Percentiles rank a stretch among this genome's conserved stretches.
Conservation (phyloP, 2,329 filamentous ascomycete species). For the Alternaria tenuissima region DNA sequence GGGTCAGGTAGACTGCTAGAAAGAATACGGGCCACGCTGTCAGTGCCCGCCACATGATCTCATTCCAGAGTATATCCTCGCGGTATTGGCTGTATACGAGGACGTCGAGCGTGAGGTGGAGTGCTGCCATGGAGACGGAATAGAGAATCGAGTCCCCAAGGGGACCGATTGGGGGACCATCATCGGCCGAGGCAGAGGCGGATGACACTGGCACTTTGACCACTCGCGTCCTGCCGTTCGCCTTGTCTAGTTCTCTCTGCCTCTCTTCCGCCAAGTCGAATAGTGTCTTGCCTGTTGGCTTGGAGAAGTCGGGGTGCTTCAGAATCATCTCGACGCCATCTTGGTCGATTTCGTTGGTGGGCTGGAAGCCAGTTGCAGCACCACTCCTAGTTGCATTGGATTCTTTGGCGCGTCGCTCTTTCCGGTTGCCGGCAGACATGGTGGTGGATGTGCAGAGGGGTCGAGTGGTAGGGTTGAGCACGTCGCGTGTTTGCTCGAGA, state of each 20-base stretch:
- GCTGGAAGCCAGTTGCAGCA: conserved; percentile 48
- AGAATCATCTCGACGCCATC: conserved; percentile 68
- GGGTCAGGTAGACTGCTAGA: conserved; percentile 55
- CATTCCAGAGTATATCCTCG: conserved; percentile 68
- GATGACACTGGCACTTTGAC: conserved; percentile 44
- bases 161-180: conserved; percentile 55
- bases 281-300: conserved; percentile 71
- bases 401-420: conserved; percentile 54
- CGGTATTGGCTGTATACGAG: conserved; percentile 81
- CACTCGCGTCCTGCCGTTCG: conserved; percentile 55
- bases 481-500: conserved; percentile 34
- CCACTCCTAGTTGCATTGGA: conserved; percentile 26
- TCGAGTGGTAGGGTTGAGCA: conserved; percentile 18
- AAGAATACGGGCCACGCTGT: conserved; percentile 56
- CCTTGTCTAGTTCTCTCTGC: conserved; percentile 53
- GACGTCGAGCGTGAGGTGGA: conserved; percentile 81
- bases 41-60: conserved; percentile 62
- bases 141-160: conserved; percentile 59
- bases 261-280: conserved; percentile 74
- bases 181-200: conserved; percentile 23
- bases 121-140: conserved; percentile 68
- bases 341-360: conserved; percentile 46
- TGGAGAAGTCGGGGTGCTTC: conserved; percentile 72
- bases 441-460: conserved; percentile 1
- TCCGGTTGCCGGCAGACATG: conserved; percentile 54